Base-by-base conservation (phyloP, 306 rosid species). In the Casuarina equisetifolia region DNA sequence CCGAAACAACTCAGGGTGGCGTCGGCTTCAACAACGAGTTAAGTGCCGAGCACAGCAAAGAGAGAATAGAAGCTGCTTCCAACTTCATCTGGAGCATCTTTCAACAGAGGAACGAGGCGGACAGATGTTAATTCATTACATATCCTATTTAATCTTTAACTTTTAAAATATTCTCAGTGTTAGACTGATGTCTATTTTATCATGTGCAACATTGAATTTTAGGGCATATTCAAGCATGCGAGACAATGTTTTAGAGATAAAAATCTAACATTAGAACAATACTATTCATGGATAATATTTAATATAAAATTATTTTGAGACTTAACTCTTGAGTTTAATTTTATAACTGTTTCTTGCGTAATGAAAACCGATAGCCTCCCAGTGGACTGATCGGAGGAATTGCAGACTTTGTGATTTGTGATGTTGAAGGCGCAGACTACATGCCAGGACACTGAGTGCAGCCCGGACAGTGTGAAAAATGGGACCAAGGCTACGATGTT, bases 1-100 rank as follows among this genome's bases (percentile, higher is more conserved):
- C 88, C 3, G 77, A 53, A 46, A 45, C 76, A 6, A 88, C 88
- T 43, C 4, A 76, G 0, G 92, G 91, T 0, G 91, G 91, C 5
- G 51, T 52, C 19, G 79, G 84, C 64, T 90, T 82, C 64, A 73
- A 80, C 2, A 69, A 86, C 3, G 59, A 82, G 73, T 70, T 86
- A 1, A 85, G 87, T 9, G 61, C 9, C 12, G 81, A 67, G 12
- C 81, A 78, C 75, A 32, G 82, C 45, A 58, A 13, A 43, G 82
- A 81, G 57, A 78, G 75, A 13, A n/a, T 86, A 85, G 32, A 20
- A 5, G n/a, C 64, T 1, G 77, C 90, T 49, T 63, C 84, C 19
- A 38, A 70, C 19, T 86, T 84, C 81, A 73, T 86, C 17, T 81
- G 85, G 90, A 69, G 54, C 6, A 52, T 75, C 61, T 79, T 86